These are phyloP conservation scores for Drosera spatulata DNA, from an alignment of 179 eudicot species.

Conservation along the genomic window DNA sequence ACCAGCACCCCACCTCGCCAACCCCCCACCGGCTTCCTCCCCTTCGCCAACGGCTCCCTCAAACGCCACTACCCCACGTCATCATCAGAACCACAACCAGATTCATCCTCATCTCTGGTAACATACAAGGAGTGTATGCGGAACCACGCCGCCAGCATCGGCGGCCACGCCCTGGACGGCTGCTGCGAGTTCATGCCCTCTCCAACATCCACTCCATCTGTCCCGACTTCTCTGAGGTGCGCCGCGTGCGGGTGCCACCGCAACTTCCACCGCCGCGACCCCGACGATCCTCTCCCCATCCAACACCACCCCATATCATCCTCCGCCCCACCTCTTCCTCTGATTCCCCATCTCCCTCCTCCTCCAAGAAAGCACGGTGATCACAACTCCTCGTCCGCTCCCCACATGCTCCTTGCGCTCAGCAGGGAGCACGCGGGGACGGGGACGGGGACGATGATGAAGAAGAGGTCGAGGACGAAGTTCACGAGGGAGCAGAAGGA, in stretches of 20 bases:
- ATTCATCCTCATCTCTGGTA: conserved; percentile 2
- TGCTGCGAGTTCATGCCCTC: conserved; percentile 43
- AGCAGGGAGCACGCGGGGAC: conserved; percentile 13
- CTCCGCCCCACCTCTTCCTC: conserved; percentile 18
- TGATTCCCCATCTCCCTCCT: background rate
- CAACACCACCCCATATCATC: conserved; percentile 18
- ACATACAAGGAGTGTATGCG: conserved; percentile 28
- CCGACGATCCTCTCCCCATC: conserved; percentile 26
- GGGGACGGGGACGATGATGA: background rate
- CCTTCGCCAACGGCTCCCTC: conserved; percentile 5
- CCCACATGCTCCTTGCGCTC: conserved; percentile 7
- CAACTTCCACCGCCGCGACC: conserved; percentile 42
- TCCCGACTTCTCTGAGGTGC: conserved; percentile 26
- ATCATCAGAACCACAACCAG: background rate
- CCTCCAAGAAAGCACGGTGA: background rate
- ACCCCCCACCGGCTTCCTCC: conserved; percentile 1
- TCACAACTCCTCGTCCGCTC: background rate
- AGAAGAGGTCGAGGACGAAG: conserved; percentile 26
- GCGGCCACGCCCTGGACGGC: conserved; percentile 37
- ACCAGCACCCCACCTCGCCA: conserved; percentile 16
- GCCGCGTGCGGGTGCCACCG: conserved; percentile 49
- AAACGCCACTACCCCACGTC: conserved; percentile 7
- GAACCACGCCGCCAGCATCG: conserved; percentile 39
- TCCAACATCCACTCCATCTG: conserved; percentile 11
- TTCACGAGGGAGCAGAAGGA: conserved; percentile 35